Base-by-base conservation (phyloP, 257 asterid genomes). In the Salvia rosmarinus region DNA sequence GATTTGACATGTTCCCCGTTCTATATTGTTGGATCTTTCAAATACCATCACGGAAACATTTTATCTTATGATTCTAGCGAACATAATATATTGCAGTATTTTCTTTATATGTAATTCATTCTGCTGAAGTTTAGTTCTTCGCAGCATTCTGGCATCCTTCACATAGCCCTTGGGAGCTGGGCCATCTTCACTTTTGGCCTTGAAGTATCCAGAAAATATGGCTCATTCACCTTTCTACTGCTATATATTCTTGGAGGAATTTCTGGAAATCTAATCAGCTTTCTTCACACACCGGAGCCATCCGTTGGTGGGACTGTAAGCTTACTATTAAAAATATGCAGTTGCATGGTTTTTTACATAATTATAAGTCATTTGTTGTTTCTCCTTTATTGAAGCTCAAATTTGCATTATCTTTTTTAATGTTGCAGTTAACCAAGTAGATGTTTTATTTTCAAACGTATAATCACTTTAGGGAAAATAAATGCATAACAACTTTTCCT, bases 301-400 rank as follows among this genome's bases (percentile, higher is more conserved):
- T 86, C 95, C 32, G 88, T 91, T 79, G 89, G 96, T 39, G 97
- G 96, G 64, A 89, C 91, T 79, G 96, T 91, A 82, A 77, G 81
- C 64, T 71, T 59, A 32, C 35, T 70, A 40, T 21, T 43, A 0
- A 39, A n/a, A 59, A 17, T 9, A 23, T 5, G 11, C 71, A 11
- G 51, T 50, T 71, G 34, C 34, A 28, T 20, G 10, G 9, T 19
- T 21, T 19, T 35, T 35, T 8, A 34, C 37, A 20, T 60, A 30
- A 3, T 71, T 46, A 49, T 30, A 56, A 32, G 47, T 60, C 17
- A 17, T 39, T 55, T 50, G n/a, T n/a, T n/a, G n/a, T n/a, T n/a
- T n/a, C n/a, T n/a, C n/a, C n/a, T n/a, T n/a, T n/a, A n/a, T n/a
- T n/a, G n/a, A n/a, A n/a, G n/a, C n/a, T n/a, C n/a, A n/a, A n/a